phyloP scores from a whole-genome alignment of 2,329 filamentous ascomycete genomes.

The Nakataea oryzae region DNA sequence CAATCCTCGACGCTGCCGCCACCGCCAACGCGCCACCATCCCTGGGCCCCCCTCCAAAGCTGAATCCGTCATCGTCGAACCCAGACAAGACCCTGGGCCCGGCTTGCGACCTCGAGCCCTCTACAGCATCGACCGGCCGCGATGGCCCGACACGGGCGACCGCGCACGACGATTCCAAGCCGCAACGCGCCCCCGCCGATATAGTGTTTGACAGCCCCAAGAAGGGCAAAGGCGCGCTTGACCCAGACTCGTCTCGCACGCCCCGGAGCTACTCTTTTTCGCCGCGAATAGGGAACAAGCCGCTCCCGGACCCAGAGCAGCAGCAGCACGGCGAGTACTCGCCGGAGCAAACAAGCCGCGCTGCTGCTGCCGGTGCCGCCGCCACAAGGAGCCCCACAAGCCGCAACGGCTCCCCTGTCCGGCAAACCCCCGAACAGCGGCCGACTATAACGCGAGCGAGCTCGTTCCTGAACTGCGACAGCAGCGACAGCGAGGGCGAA shows the following conservation, averaged over 20 bases:
- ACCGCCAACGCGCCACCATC: slow-evolving; percentile 19
- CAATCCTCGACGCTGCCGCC: slow-evolving; percentile 20
- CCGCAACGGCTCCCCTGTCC: slow-evolving; percentile 23
- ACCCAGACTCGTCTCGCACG: not conserved
- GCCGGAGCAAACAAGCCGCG: not conserved
- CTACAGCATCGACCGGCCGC: slow-evolving; percentile 35
- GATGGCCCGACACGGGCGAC: not conserved
- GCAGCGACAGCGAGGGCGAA: slow-evolving; percentile 41
- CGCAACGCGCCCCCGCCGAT: not conserved
- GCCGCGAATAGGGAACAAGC: not conserved
- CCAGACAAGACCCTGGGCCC: slow-evolving; percentile 55
- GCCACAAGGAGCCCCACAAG: not conserved
- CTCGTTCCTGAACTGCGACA: slow-evolving; percentile 38
- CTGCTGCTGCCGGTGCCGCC: not conserved
- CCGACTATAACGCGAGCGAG: slow-evolving; percentile 16
- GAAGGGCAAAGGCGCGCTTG: not conserved
- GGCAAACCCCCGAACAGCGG: slow-evolving; percentile 20
- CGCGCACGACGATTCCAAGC: not conserved
- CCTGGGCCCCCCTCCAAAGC: slow-evolving; percentile 7
- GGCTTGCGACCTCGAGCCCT: slow-evolving; percentile 79
- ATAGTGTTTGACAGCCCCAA: not conserved
- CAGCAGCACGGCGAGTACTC: not conserved
- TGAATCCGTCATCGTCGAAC: slow-evolving; percentile 13
- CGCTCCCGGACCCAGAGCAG: not conserved
- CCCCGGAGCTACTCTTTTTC: too few species aligned